phyloP scores from a whole-genome alignment of 2,329 filamentous ascomycete genomes.

The Penicillium expansum region DNA sequence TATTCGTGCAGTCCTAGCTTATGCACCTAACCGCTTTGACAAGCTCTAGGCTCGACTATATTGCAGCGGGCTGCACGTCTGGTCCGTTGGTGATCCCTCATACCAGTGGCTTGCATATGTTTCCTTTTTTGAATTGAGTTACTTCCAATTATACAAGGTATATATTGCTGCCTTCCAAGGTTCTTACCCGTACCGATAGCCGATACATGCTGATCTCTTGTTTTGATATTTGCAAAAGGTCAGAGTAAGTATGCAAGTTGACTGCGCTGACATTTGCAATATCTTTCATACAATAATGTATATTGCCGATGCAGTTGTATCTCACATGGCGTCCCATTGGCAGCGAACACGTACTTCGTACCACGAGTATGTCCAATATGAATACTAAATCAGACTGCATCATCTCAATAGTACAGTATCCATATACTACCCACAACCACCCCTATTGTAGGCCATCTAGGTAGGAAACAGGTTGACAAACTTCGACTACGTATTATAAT shows the following conservation, averaged over 20 bases:
- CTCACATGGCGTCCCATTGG: background rate
- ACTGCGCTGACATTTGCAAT: background rate
- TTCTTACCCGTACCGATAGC: background rate
- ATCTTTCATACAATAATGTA: background rate
- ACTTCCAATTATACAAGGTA: background rate
- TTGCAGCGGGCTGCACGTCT: background rate
- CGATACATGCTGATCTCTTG: constrained; percentile 6
- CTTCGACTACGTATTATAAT: background rate
- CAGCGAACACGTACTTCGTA: background rate
- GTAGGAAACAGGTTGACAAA: background rate
- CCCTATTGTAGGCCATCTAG: too few relatives aligned
- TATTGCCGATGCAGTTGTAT: background rate
- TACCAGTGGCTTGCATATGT: background rate
- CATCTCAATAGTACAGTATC: background rate
- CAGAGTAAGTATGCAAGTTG: background rate
- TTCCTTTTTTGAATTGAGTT: background rate
- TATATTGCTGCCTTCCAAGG: background rate
- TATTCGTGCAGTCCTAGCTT: background rate
- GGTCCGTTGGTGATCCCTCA: constrained; percentile 1
- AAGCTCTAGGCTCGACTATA: background rate
- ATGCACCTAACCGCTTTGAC: constrained; percentile 10
- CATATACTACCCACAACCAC: background rate
- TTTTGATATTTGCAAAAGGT: constrained; percentile 3
- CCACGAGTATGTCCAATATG: background rate
- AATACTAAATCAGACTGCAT: background rate